Base-by-base conservation (phyloP, 2,329 filamentous ascomycete species). In the Calonectria pteridis region DNA sequence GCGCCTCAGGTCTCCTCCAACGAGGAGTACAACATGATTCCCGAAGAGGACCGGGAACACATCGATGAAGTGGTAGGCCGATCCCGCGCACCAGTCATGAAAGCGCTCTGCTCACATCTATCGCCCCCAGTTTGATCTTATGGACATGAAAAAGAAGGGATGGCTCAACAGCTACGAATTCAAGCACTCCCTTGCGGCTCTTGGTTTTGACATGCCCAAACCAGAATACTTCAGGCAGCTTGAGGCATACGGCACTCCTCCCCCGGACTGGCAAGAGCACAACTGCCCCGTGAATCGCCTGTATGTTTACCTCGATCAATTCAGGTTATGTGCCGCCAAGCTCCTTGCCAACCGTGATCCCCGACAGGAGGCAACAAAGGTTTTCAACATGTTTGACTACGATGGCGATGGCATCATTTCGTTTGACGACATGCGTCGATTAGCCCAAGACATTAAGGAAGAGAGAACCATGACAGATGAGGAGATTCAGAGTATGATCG, bases 81-180 rank as follows among this genome's bases (percentile, higher is more conserved):
- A 59, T 14, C 26, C 43, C 40, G 37, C 37, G 26, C 16, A n/a
- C 23, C 46, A 40, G 13, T 65, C 53, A 58, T 49, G 29, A 40
- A 68, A 70, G 33, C 14, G 14, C 50, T 69, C 31, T 20, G 49
- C 81, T 82, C 62, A 81, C 77, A 49, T 46, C 35, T 29, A 35
- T 11, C 23, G 23, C 35, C 1, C 40, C 66, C 77, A 98, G 94
- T 98, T 98, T 85, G 93, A 93, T 75, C 92, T 98, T 77, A 98
- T 99, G 89, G 97, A 98, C 84, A 94, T 98, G 82, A 96, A 98
- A 89, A 96, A 97, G 84, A 96, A 98, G 87, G 91, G 93, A 59
- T 93, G 94, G 85, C 95, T 99, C 82, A 96, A 98, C 87, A 98
- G 98, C 88, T 97, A 98, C 87, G 97, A 99, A 86, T 94, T 98